Percentiles rank a stretch among this genome's conserved stretches.
Conservation (phyloP, 768 basidiomycete species). For the Xerocomus brunneocitrinus region DNA sequence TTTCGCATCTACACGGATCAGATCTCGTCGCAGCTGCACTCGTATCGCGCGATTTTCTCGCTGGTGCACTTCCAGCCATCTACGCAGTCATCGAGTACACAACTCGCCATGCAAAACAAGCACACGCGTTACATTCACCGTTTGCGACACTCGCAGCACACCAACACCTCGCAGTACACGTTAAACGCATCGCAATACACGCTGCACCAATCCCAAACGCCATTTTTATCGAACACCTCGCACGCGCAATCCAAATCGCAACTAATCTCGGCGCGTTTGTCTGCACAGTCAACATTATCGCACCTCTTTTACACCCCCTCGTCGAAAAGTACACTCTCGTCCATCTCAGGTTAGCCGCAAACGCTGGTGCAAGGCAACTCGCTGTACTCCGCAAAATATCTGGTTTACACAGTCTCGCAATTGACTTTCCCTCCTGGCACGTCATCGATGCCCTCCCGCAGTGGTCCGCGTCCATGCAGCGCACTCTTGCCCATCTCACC, state of each 20-base stretch:
- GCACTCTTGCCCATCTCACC: slow-evolving; percentile 49
- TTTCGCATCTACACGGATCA: slow-evolving; percentile 43
- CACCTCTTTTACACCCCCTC: slow-evolving; percentile 47
- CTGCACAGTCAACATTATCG: slow-evolving; percentile 45
- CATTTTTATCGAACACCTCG: slow-evolving; percentile 50
- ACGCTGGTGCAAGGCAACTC: slow-evolving; percentile 50
- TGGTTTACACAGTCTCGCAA: slow-evolving; percentile 41
- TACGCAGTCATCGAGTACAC: slow-evolving; percentile 58
- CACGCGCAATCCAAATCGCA: slow-evolving; percentile 44
- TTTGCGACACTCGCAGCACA: slow-evolving; percentile 56
- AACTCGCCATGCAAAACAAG: slow-evolving; percentile 52
- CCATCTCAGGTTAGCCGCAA: slow-evolving; percentile 46
- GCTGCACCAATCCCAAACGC: slow-evolving; percentile 42
- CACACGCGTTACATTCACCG: slow-evolving; percentile 45
- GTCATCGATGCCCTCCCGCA: slow-evolving; percentile 53
- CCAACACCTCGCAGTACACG: slow-evolving; percentile 51
- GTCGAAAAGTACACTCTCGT: slow-evolving; percentile 41
- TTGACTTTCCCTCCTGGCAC: slow-evolving; percentile 63
- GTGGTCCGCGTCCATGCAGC: slow-evolving; percentile 46
- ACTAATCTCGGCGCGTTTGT: slow-evolving; percentile 53
- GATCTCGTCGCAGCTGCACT: slow-evolving; percentile 60
- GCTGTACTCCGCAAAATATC: slow-evolving; percentile 37
- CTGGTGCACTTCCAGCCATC: slow-evolving; percentile 57
- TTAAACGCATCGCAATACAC: slow-evolving; percentile 55
- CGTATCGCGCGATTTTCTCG: slow-evolving; percentile 62